Conservation (phyloP, 257 asterid species). For the Knoxia roxburghii region DNA sequence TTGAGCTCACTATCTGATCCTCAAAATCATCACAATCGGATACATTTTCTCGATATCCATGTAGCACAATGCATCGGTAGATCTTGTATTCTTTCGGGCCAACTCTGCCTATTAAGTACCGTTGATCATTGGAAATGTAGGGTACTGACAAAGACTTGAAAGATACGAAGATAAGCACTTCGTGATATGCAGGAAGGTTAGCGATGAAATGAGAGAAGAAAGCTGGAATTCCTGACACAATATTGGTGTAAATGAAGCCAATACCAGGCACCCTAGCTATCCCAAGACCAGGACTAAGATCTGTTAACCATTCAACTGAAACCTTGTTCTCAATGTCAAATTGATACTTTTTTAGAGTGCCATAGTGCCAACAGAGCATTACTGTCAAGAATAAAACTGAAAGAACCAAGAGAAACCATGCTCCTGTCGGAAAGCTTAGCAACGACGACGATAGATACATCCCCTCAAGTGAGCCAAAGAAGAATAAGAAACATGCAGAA, state of each 20-base stretch:
- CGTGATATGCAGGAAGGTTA: conserved; percentile 85
- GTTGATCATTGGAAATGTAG: conserved; percentile 41
- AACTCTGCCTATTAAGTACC: conserved; percentile 75
- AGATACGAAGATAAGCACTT: conserved; percentile 66
- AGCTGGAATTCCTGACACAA: conserved; percentile 75
- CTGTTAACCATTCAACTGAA: conserved; percentile 76
- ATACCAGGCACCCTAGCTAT: conserved; percentile 82
- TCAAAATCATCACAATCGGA: conserved; percentile 71
- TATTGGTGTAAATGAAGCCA: conserved; percentile 71
- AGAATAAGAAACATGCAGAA: conserved; percentile 50
- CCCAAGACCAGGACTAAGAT: conserved; percentile 68
- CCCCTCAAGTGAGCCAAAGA: conserved; percentile 69
- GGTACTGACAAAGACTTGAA: conserved; percentile 78
- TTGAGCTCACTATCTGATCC: conserved; percentile 71
- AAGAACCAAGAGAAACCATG: conserved; percentile 63
- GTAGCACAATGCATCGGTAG: conserved; percentile 68
- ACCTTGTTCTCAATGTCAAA: conserved; percentile 78
- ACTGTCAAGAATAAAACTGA: conserved; percentile 42
- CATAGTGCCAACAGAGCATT: conserved; percentile 93
- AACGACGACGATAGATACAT: conserved; percentile 53
- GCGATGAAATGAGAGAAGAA: conserved; percentile 84
- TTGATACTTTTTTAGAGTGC: conserved; percentile 69
- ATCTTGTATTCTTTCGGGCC: conserved; percentile 71
- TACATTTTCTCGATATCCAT: conserved; percentile 63
- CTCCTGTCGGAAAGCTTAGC: conserved; percentile 61